Percentiles rank a stretch among this genome's conserved stretches.
Conservation (phyloP, 371 early-diverging fungal species). For the Saksenaea vasiformis region DNA sequence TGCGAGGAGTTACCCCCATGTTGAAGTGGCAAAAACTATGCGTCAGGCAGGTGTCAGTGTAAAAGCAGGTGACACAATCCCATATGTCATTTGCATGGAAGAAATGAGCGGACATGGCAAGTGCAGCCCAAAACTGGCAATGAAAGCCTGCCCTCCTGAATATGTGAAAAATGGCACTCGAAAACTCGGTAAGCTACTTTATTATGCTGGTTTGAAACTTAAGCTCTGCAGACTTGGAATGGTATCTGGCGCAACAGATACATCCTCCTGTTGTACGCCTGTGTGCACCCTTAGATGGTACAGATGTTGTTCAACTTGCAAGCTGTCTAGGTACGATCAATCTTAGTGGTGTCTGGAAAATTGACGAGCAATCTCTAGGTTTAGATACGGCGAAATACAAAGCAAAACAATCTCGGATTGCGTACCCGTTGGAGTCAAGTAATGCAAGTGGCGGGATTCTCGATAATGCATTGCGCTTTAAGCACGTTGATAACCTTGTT, state of each 20-base stretch:
- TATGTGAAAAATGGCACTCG: constrained; percentile 1
- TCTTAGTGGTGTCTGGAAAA: not conserved
- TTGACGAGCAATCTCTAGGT: too few relatives aligned
- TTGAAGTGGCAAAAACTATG: constrained; percentile 88
- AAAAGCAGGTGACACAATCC: constrained; percentile 87
- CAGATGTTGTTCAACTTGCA: constrained; percentile 69
- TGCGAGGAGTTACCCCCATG: constrained; percentile 84
- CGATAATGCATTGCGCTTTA: not conserved
- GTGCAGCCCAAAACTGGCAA: not conserved
- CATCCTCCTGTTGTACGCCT: constrained; percentile 87
- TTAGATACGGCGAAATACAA: not conserved
- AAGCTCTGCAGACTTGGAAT: constrained; percentile 71
- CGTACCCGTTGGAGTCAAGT: not conserved
- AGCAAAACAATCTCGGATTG: not conserved
- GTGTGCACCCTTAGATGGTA: constrained; percentile 78
- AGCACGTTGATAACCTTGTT: not conserved
- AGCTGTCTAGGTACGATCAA: constrained; percentile 65
- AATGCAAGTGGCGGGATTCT: not conserved
- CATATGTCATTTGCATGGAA: constrained; percentile 87
- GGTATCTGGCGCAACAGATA: constrained; percentile 93
- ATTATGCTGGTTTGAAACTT: not conserved
- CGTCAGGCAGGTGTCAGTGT: constrained; percentile 68
- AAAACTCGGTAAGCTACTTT: constrained; percentile 14
- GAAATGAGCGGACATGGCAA: constrained; percentile 10
- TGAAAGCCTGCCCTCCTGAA: constrained; percentile 7